phyloP scores from a whole-genome alignment of 106 monocot genomes.

The Dioscorea dumetorum region DNA sequence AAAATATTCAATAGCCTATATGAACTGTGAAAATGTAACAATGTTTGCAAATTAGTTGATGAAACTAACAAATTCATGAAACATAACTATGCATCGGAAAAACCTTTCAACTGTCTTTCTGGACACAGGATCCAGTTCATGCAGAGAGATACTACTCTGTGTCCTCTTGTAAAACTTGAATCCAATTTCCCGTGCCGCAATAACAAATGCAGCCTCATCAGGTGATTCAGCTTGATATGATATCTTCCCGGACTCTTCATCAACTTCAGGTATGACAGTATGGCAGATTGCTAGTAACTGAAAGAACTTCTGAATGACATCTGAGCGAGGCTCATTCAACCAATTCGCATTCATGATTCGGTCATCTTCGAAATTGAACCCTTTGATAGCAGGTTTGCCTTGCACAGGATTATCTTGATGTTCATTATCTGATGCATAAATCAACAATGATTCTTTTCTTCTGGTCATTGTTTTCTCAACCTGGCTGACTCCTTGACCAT shows the following conservation, averaged over 20 bases:
- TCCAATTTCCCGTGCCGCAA: slow-evolving; percentile 82
- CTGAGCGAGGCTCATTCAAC: slow-evolving; percentile 48
- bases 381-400: slow-evolving; percentile 47
- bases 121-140: slow-evolving; percentile 51
- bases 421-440: slow-evolving; percentile 19
- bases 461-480: slow-evolving; percentile 76
- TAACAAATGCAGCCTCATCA: slow-evolving; percentile 93
- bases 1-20: slow-evolving; percentile 81
- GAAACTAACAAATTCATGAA: neutral
- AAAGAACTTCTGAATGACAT: slow-evolving; percentile 66
- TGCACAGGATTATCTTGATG: slow-evolving; percentile 13
- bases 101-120: slow-evolving; percentile 49
- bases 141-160: slow-evolving; percentile 55
- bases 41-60: neutral
- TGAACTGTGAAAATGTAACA: slow-evolving; percentile 34
- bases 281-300: slow-evolving; percentile 72
- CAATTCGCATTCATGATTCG: slow-evolving; percentile 74
- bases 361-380: slow-evolving; percentile 77
- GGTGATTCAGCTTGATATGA: slow-evolving; percentile 96
- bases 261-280: slow-evolving; percentile 79
- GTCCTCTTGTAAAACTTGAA: slow-evolving; percentile 85
- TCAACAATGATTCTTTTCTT: slow-evolving; percentile 38
- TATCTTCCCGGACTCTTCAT: slow-evolving; percentile 50
- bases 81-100: neutral
- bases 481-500: slow-evolving; percentile 76